Conservation (phyloP, 805 yeast species). For the Candida succiphila region DNA sequence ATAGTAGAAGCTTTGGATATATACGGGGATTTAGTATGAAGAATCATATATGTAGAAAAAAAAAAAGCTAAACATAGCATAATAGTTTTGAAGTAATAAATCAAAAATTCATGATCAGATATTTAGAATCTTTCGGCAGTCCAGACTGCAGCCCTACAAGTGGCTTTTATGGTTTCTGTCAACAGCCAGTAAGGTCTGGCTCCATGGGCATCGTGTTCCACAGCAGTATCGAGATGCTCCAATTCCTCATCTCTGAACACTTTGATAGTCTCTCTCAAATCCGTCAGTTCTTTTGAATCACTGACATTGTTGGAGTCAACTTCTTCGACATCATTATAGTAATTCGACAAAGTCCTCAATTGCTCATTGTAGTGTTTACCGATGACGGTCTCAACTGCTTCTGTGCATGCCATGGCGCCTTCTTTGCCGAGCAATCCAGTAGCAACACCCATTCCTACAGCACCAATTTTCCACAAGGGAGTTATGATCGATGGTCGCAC, state of each 20-base stretch:
- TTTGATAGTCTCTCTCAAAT: slow-evolving; percentile 53
- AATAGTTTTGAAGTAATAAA: background rate
- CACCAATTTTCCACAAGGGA: slow-evolving; percentile 91
- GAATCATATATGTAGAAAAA: background rate
- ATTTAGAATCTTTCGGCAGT: slow-evolving; percentile 72
- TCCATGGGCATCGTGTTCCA: slow-evolving; percentile 81
- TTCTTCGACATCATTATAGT: slow-evolving; percentile 38
- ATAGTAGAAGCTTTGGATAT: slow-evolving; percentile 68
- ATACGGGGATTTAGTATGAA: slow-evolving; percentile 19
- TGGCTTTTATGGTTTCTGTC: slow-evolving; percentile 76
- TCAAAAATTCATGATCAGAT: background rate
- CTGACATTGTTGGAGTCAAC: slow-evolving; percentile 17
- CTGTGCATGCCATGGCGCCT: slow-evolving; percentile 99
- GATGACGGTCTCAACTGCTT: slow-evolving; percentile 96
- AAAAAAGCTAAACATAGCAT: background rate
- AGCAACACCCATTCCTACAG: slow-evolving; percentile 73
- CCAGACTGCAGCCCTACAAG: slow-evolving; percentile 85
- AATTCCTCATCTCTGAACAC: slow-evolving; percentile 88
- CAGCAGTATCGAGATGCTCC: slow-evolving; percentile 91
- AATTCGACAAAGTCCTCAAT: slow-evolving; percentile 63
- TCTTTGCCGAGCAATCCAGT: slow-evolving; percentile 86
- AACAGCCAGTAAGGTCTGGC: slow-evolving; percentile 88
- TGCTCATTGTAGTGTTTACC: slow-evolving; percentile 94
- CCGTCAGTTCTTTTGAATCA: slow-evolving; percentile 44
- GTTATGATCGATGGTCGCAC: slow-evolving; percentile 89